Percentiles rank a stretch among this genome's conserved stretches.
Evolutionary conservation across 345 rosid species (phyloP).

Genomic region (Dipteronia dyeriana): DNA sequence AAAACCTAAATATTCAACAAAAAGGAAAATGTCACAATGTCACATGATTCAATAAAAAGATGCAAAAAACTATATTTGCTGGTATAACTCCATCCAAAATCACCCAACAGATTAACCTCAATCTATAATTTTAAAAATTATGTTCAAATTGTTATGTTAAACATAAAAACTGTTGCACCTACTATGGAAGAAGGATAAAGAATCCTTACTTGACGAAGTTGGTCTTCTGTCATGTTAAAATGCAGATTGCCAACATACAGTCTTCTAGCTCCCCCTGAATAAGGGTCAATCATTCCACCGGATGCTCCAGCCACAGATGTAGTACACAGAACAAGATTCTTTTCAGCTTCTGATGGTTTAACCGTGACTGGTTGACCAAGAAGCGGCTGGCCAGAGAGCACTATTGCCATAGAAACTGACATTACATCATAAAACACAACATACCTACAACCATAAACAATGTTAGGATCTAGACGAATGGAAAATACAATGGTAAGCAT

Average conservation of each 20-base stretch:
- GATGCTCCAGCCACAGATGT: slow-evolving; percentile 59
- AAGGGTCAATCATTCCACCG: slow-evolving; percentile 62
- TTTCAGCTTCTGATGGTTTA: slow-evolving; percentile 99
- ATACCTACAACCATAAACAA: slow-evolving; percentile 54
- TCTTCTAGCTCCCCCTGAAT: slow-evolving; percentile 87
- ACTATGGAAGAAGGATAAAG: neutral
- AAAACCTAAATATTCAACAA: slow-evolving; percentile 61
- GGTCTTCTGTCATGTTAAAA: slow-evolving; percentile 83
- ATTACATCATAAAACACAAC: slow-evolving; percentile 94
- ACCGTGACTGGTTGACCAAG: slow-evolving; percentile 97
- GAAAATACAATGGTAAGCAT: neutral
- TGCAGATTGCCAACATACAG: slow-evolving; percentile 94
- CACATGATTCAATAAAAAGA: neutral
- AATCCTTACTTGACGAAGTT: slow-evolving; percentile 72
- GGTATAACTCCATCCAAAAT: neutral
- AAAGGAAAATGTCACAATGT: neutral
- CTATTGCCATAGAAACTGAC: slow-evolving; percentile 99
- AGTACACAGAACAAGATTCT: slow-evolving; percentile 94
- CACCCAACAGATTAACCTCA: neutral
- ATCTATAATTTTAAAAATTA: neutral
- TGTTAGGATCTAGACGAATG: neutral
- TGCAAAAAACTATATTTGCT: neutral
- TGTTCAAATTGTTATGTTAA: neutral
- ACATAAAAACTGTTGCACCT: neutral
- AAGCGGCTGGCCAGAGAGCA: slow-evolving; percentile 96